Percentiles rank a stretch among this genome's conserved stretches.
Conservation (phyloP, 2,329 filamentous ascomycete species). For the Nothopassalora personata region DNA sequence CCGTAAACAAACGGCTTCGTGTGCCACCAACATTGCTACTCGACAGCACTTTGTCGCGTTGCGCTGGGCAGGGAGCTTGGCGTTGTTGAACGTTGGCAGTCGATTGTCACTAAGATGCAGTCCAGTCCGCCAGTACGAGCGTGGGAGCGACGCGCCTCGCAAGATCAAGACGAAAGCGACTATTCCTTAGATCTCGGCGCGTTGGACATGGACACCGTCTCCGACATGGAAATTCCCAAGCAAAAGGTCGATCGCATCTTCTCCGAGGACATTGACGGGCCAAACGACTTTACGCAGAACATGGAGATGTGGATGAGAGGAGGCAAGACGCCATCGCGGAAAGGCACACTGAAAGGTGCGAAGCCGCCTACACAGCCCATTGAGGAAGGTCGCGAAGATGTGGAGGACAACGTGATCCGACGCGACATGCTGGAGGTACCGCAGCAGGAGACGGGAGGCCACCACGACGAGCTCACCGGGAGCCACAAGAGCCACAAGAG, state of each 20-base stretch:
- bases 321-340: conserved; percentile 11
- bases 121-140: conserved; percentile 28
- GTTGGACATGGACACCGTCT: conserved; percentile 24
- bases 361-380: neutral
- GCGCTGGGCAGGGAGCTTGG: neutral
- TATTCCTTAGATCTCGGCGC: conserved; percentile 33
- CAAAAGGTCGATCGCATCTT: conserved; percentile 26
- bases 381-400: neutral
- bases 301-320: conserved; percentile 33
- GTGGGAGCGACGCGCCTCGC: conserved; percentile 21
- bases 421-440: conserved; percentile 1
- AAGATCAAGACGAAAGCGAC: conserved; percentile 18
- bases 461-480: conserved; percentile 14
- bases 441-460: neutral
- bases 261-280: conserved; percentile 36
- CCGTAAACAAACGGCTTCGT: neutral
- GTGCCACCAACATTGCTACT: conserved; percentile 2
- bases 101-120: conserved; percentile 20
- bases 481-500: conserved; percentile 21
- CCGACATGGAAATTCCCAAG: conserved; percentile 23
- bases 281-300: conserved; percentile 35
- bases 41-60: neutral
- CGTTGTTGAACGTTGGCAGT: neutral
- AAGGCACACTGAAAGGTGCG: conserved; percentile 14
- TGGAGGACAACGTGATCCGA: neutral